Evolutionary conservation across 2,329 filamentous ascomycete species (phyloP), one percentile per base, ranked within the genome.

Genomic region (Eutypa lata): DNA sequence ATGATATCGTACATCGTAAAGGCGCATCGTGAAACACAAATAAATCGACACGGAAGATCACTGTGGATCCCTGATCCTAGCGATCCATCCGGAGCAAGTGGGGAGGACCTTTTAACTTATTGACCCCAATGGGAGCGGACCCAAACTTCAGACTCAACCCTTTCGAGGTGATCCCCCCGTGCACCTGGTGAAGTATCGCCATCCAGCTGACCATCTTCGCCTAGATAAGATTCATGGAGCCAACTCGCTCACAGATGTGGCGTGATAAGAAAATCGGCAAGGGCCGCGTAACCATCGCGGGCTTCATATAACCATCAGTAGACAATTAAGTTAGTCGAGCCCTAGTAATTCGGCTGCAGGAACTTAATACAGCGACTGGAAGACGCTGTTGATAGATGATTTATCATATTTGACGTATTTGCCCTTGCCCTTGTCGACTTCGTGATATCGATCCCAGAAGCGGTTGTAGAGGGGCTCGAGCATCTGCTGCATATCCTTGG

Each of bases 341-440:
- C 26, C 26, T 31, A 10, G 26, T n/a, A n/a, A n/a, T 31, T 31
- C 26, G 26, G 26, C 10, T 31, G 26, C 26, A 31, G 10, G 26
- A 10, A 10, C 26, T 31, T 56, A 78, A 57, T 76, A 78, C 26
- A 85, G 69, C 50, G 77, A 80, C 50, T 76, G 64, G 63, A 86
- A 86, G 10, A 87, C 78, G 21, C 83, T 82, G 46, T 88, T 84
- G 64, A 99, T 87, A 47, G 85, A 83, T 40, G 79, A 79, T 77
- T 97, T 97, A 75, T 97, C 92, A 69, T 96, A 97, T 76, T 96
- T 97, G 69, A 96, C 91, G 72, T 97, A 96, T 73, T 99, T 99
- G 61, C 93, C 93, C 74, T 92, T 95, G 54, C 94, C 94, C 76
- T 96, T 97, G 73, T 97, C 93, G 59, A 97, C 86, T 73, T 97